A percentile compares a stretch with the other conserved stretches of the same genome.
Evolutionary conservation across 495 filamentous ascomycete species (phyloP).

Genomic region (Hypoxylon fragiforme): DNA sequence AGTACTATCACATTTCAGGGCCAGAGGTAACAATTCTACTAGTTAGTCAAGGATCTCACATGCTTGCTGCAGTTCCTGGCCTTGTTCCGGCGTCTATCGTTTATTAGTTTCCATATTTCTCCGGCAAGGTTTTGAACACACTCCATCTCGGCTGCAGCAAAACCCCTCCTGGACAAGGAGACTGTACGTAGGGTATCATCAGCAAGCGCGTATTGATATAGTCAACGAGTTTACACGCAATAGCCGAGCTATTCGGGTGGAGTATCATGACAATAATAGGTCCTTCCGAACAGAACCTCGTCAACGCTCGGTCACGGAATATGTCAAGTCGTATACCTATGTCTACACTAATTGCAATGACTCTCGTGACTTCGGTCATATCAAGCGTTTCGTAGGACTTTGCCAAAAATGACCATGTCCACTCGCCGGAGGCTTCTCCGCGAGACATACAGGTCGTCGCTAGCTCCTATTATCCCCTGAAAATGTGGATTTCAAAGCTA

Average conservation of each 20-base stretch:
- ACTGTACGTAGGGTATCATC: slow-evolving; percentile 24
- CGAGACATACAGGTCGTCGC: too few species aligned
- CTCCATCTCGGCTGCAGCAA: slow-evolving; percentile 8
- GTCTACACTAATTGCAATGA: slow-evolving; percentile 77
- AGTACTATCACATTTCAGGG: not conserved
- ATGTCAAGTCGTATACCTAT: slow-evolving; percentile 74
- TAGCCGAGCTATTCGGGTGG: slow-evolving; percentile 14
- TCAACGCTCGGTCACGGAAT: slow-evolving; percentile 55
- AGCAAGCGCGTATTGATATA: slow-evolving; percentile 31
- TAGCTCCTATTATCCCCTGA: too few species aligned
- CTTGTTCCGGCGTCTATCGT: slow-evolving; percentile 30
- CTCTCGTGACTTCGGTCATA: slow-evolving; percentile 84
- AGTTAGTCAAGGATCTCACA: slow-evolving; percentile 8
- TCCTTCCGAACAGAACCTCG: slow-evolving; percentile 45
- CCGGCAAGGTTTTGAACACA: not conserved
- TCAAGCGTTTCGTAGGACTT: slow-evolving; percentile 76
- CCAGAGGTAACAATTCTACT: slow-evolving; percentile 14
- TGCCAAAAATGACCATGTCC: slow-evolving; percentile 60
- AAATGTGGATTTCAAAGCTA: too few species aligned
- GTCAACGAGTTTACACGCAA: slow-evolving; percentile 28
- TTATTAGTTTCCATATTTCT: slow-evolving; percentile 15
- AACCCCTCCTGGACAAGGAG: slow-evolving; percentile 13
- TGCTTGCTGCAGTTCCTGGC: slow-evolving; percentile 14
- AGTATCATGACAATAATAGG: slow-evolving; percentile 34
- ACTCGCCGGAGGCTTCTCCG: slow-evolving; percentile 42